A percentile compares a stretch with the other conserved stretches of the same genome.
These are phyloP conservation scores for Lasiodiplodia theobromae DNA, from an alignment of 2,329 filamentous ascomycete species.

Conservation along the genomic window DNA sequence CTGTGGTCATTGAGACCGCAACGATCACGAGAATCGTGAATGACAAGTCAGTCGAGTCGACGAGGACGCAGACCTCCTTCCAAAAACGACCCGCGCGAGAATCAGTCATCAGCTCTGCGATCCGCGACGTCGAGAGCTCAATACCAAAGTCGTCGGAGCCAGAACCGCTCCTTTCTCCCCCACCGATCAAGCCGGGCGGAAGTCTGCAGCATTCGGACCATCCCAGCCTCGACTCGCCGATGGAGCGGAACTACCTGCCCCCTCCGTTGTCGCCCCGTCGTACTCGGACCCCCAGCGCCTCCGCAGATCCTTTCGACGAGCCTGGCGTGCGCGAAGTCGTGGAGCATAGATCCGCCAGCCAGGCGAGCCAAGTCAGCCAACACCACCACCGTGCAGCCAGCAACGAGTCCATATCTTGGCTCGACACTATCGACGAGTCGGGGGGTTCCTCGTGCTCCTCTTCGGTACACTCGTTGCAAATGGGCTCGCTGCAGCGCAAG, in stretches of 20 bases:
- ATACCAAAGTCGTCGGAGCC: constrained; percentile 38
- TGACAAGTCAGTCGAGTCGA: constrained; percentile 43
- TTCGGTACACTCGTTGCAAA: constrained; percentile 81
- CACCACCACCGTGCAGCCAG: constrained; percentile 63
- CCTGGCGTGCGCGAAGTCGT: constrained; percentile 34
- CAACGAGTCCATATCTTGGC: constrained; percentile 85
- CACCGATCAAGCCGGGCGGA: constrained; percentile 40
- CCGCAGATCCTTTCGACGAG: constrained; percentile 35
- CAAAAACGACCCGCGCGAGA: constrained; percentile 36
- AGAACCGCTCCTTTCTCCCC: constrained; percentile 43
- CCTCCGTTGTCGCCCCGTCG: constrained; percentile 74
- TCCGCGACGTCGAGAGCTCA: constrained; percentile 49
- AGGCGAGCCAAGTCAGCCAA: constrained; percentile 24
- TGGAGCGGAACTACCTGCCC: constrained; percentile 69
- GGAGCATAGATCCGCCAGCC: constrained; percentile 20
- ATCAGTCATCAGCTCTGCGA: constrained; percentile 51
- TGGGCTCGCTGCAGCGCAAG: constrained; percentile 72
- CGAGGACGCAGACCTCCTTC: not conserved
- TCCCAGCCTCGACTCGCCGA: constrained; percentile 53
- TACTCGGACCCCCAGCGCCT: constrained; percentile 54
- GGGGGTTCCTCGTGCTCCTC: constrained; percentile 76
- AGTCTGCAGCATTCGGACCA: constrained; percentile 4
- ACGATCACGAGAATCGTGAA: constrained; percentile 61
- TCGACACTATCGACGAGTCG: constrained; percentile 94
- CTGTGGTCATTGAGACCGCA: constrained; percentile 59